Conservation (phyloP, 768 basidiomycete species). For the Sarcodon sp. region DNA sequence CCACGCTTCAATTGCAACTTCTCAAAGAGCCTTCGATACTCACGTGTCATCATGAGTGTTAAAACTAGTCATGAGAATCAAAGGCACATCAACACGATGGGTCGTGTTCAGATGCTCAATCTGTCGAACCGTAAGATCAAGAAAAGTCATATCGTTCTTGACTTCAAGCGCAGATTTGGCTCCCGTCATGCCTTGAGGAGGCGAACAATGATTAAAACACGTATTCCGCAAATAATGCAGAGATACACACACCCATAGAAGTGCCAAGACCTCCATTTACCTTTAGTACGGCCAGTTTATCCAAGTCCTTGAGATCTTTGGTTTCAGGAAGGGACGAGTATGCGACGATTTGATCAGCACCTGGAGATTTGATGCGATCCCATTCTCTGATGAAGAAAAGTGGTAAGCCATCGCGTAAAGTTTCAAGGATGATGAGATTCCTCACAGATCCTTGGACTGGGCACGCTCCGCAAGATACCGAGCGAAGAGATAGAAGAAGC, state of each 20-base stretch:
- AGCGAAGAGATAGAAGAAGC: conserved; percentile 88
- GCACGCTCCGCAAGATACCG: conserved; percentile 86
- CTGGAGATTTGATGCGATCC: conserved; percentile 64
- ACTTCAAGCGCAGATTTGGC: conserved; percentile 94
- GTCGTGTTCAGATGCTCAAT: conserved; percentile 91
- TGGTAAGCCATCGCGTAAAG: neutral
- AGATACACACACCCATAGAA: conserved; percentile 56
- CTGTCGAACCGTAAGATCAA: conserved; percentile 88
- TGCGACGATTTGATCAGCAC: conserved; percentile 73
- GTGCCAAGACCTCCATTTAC: conserved; percentile 91
- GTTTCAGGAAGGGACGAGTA: conserved; percentile 60
- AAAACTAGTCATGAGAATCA: conserved; percentile 98
- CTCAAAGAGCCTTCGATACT: too few relatives aligned
- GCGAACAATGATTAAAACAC: conserved; percentile 1
- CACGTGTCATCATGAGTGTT: conserved; percentile 91
- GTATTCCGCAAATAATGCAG: neutral
- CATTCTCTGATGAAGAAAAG: conserved; percentile 12
- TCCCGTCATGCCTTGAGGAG: conserved; percentile 57
- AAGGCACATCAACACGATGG: conserved; percentile 80
- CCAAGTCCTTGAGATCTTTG: conserved; percentile 52
- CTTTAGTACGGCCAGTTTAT: conserved; percentile 92
- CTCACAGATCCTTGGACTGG: conserved; percentile 77
- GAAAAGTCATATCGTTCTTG: conserved; percentile 96
- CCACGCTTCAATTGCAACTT: too few relatives aligned
- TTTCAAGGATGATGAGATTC: neutral